Conservation (phyloP, 2,329 filamentous ascomycete species). For the Aspergillus sp. region DNA sequence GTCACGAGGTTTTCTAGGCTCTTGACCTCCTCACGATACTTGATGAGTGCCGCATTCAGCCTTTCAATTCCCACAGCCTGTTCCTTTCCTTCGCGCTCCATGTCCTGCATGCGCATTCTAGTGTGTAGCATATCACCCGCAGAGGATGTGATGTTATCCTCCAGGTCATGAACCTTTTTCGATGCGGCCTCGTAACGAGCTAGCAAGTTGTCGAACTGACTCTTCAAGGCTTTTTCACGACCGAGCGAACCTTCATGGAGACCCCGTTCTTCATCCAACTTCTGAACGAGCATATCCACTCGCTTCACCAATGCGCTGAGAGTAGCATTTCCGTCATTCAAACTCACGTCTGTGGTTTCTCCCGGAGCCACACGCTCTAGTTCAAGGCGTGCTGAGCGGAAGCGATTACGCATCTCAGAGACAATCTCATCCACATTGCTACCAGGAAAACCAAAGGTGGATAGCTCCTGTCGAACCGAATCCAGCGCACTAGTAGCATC, state of each 20-base stretch:
- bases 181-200: slow-evolving; percentile 32
- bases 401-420: slow-evolving; percentile 31
- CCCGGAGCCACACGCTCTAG: slow-evolving; percentile 41
- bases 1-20: slow-evolving; percentile 39
- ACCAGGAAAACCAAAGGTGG: slow-evolving; percentile 35
- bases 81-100: slow-evolving; percentile 37
- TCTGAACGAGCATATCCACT: slow-evolving; percentile 29
- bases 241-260: slow-evolving; percentile 28
- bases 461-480: slow-evolving; percentile 30
- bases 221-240: slow-evolving; percentile 37
- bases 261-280: slow-evolving; percentile 27
- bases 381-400: slow-evolving; percentile 39
- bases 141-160: slow-evolving; percentile 37
- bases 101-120: slow-evolving; percentile 38
- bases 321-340: slow-evolving; percentile 35
- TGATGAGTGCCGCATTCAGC: slow-evolving; percentile 38
- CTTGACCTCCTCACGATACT: slow-evolving; percentile 40
- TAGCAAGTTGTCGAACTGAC: slow-evolving; percentile 41
- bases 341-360: slow-evolving; percentile 33
- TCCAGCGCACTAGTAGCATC: slow-evolving; percentile 34
- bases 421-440: slow-evolving; percentile 26
- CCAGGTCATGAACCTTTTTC: slow-evolving; percentile 32
- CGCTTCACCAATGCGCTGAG: slow-evolving; percentile 37
- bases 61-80: slow-evolving; percentile 38
- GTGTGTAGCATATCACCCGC: slow-evolving; percentile 41